phyloP scores from a whole-genome alignment of 2,329 filamentous ascomycete species.

The Tolypocladium tundrense region DNA sequence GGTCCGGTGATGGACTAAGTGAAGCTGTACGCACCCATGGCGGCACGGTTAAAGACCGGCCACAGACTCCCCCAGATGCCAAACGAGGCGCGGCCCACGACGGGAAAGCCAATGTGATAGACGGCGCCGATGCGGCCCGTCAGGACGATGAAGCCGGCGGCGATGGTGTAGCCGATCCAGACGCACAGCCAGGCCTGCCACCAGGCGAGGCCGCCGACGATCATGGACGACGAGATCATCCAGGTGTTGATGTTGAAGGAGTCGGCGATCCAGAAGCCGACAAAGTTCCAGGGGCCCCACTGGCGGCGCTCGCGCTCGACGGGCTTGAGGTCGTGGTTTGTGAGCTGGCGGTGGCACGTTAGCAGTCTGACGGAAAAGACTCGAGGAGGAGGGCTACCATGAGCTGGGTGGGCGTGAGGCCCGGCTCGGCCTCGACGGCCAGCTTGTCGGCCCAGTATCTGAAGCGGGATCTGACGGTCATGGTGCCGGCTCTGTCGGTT shows the following conservation, averaged over 20 bases:
- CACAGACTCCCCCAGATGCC: constrained; percentile 84
- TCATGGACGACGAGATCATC: constrained; percentile 86
- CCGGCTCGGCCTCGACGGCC: constrained; percentile 64
- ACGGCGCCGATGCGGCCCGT: constrained; percentile 77
- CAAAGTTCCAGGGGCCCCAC: constrained; percentile 84
- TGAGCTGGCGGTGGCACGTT: constrained; percentile 40
- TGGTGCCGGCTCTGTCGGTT: background rate
- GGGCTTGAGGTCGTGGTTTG: constrained; percentile 71
- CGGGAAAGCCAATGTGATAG: constrained; percentile 85
- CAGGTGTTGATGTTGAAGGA: constrained; percentile 86
- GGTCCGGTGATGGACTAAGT: too few relatives aligned
- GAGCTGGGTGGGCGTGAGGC: constrained; percentile 66
- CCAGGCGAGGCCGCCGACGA: constrained; percentile 70
- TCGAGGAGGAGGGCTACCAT: constrained; percentile 41
- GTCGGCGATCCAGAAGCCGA: constrained; percentile 79
- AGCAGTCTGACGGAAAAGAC: background rate
- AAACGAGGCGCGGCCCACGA: constrained; percentile 67
- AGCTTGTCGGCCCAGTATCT: constrained; percentile 46
- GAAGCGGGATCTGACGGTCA: constrained; percentile 25
- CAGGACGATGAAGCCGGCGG: constrained; percentile 62
- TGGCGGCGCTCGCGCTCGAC: constrained; percentile 71
- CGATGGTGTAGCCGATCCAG: constrained; percentile 74
- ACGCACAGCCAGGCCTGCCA: constrained; percentile 90
- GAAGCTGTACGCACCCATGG: constrained; percentile 33
- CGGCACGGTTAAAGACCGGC: constrained; percentile 84